Evolutionary conservation across 176 grass and related monocot species (phyloP), one percentile per base, ranked within the genome.

Genomic region (Oryza glaberrima): DNA sequence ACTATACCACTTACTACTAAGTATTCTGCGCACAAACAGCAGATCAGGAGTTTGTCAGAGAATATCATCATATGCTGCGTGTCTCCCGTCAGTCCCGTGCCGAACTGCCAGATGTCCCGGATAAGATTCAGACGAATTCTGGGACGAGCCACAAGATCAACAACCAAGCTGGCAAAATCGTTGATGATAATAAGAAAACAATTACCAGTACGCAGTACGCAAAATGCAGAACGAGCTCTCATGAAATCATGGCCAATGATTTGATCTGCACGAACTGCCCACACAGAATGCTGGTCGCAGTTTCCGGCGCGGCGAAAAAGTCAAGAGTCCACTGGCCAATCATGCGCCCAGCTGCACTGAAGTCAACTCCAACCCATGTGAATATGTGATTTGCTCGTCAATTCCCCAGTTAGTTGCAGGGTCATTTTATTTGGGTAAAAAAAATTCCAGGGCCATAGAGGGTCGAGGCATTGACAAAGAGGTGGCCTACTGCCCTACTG

Each of bases 321-420:
- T 82, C 51, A 71, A 43, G 35, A 88, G 66, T 77, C 79, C 8
- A 28, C 8, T 52, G 45, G 76, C 65, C 67, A 69, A 65, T 58
- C 45, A 16, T 19, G 35, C 47, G 10, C 17, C 79, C 38, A 11
- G 0, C 28, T 22, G 0, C 4, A 9, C 5, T 44, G 3, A 83
- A 71, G 85, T 71, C 84, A 86, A 86, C 67, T 10, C 40, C 66
- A 69, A 80, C 65, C 77, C 73, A 60, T 63, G 58, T 63, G 58
- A 63, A 44, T 44, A 44, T 19, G 17, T 16, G 48, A 51, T 19
- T 5, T 58, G 7, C 58, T 63, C 9, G 11, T 63, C 7, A 10
- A 9, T 63, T 23, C n/a, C 20, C 20, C 58, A 63, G n/a, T 8
- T 11, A 63, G 58, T 63, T 10, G 58, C n/a, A 63, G 58, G 5